Conservation (phyloP, 148 eudicot genomes). For the Vaccinium corymbosum region DNA sequence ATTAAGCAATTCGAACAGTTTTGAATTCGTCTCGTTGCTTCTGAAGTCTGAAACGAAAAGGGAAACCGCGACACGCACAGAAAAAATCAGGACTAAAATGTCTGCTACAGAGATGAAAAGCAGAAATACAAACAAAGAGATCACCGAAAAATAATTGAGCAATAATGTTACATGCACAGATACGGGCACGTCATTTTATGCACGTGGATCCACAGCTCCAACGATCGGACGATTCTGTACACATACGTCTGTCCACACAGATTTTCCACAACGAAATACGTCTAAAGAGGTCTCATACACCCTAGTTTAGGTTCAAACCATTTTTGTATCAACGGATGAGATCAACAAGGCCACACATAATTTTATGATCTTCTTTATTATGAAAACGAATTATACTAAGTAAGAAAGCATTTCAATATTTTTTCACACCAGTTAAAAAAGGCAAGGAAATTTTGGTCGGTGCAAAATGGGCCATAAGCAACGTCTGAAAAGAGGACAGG, state of each 20-base stretch:
- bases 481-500: too few relatives aligned
- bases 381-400: too few relatives aligned
- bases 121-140: neutral
- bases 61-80: neutral
- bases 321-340: neutral
- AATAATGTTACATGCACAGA: neutral
- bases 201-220: neutral
- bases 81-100: neutral
- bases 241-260: neutral
- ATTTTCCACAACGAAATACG: neutral
- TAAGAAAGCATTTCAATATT: too few relatives aligned
- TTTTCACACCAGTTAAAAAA: too few relatives aligned
- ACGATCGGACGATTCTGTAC: neutral
- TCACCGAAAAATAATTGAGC: neutral
- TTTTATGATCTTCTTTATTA: neutral
- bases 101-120: neutral
- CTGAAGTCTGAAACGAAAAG: neutral
- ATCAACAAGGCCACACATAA: too few relatives aligned
- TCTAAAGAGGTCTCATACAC: neutral
- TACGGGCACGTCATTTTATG: neutral
- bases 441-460: too few relatives aligned
- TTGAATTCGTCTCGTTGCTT: neutral
- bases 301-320: neutral
- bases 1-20: neutral
- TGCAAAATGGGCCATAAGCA: too few relatives aligned